phyloP scores from a whole-genome alignment of 108 stramenopile species.

The Phaeodactylum tricornutum region DNA sequence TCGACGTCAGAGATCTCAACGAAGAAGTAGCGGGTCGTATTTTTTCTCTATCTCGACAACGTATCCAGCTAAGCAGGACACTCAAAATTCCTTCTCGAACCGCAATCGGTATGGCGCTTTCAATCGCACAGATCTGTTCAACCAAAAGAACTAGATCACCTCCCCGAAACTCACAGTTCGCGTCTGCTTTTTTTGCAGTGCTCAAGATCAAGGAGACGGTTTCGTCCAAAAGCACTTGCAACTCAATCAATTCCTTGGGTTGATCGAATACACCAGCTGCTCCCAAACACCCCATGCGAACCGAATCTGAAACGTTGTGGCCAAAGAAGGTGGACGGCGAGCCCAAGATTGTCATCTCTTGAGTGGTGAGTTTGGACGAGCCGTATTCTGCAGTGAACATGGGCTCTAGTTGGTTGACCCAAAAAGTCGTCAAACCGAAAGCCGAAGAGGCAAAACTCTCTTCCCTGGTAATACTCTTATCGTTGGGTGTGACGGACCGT shows the following conservation, averaged over 20 bases:
- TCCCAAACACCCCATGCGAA: too few species aligned
- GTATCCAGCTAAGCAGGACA: constrained; percentile 43
- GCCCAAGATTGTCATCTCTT: too few species aligned
- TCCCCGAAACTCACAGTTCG: background rate
- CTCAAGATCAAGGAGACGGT: constrained; percentile 38
- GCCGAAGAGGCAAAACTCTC: constrained; percentile 35
- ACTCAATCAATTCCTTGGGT: constrained; percentile 26
- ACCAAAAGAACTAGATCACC: constrained; percentile 14
- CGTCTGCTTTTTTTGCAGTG: constrained; percentile 15
- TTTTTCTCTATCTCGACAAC: constrained; percentile 26
- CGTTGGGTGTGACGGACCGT: constrained; percentile 12
- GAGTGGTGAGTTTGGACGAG: background rate
- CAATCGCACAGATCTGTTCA: constrained; percentile 46
- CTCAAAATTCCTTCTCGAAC: constrained; percentile 46
- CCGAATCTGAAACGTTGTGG: too few species aligned
- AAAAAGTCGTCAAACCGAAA: constrained; percentile 30
- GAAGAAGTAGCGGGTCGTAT: constrained; percentile 34
- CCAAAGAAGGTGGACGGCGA: too few species aligned
- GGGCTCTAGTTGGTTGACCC: constrained; percentile 36
- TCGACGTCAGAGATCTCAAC: constrained; percentile 36
- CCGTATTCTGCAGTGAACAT: constrained; percentile 9
- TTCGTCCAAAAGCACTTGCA: constrained; percentile 35
- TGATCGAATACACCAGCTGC: constrained; percentile 22
- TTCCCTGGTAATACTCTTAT: constrained; percentile 17
- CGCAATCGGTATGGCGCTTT: constrained; percentile 37